Conservation (phyloP, 1,139 yeast genomes). For the Wickerhamiella infanticola region DNA sequence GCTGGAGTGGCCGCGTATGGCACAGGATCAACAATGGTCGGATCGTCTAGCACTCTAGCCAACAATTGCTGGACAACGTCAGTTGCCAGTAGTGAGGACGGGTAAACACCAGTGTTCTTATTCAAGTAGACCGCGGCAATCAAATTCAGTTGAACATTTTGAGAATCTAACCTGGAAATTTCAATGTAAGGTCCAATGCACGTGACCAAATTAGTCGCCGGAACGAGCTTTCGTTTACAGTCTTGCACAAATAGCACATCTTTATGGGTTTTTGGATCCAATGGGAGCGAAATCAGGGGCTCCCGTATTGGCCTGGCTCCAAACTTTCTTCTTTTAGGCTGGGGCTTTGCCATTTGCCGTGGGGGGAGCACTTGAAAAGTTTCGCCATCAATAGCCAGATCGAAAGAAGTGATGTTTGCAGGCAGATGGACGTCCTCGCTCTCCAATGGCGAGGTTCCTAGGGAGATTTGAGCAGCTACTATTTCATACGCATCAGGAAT, state of each 20-base stretch:
- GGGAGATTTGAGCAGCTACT: not conserved
- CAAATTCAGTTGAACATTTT: not conserved
- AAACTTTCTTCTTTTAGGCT: not conserved
- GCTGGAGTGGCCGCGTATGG: constrained; percentile 6
- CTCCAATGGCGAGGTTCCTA: not conserved
- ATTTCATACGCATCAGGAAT: not conserved
- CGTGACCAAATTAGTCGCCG: not conserved
- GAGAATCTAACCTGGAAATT: not conserved
- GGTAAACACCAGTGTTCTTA: not conserved
- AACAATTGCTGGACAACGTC: constrained; percentile 5
- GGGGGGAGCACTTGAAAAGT: not conserved
- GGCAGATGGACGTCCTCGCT: not conserved
- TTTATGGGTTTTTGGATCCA: not conserved
- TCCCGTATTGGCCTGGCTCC: not conserved
- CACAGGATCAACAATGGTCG: constrained; percentile 7
- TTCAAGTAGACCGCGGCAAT: not conserved
- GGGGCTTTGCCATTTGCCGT: not conserved
- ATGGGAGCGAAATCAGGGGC: not conserved
- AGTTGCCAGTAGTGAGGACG: not conserved
- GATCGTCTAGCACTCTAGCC: constrained; percentile 9
- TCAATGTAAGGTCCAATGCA: not conserved
- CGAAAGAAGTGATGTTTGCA: not conserved
- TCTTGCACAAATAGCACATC: not conserved
- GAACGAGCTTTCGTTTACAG: not conserved
- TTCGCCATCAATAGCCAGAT: not conserved